Conservation (phyloP, 768 basidiomycete genomes). For the Podaxis carcinomalis region DNA sequence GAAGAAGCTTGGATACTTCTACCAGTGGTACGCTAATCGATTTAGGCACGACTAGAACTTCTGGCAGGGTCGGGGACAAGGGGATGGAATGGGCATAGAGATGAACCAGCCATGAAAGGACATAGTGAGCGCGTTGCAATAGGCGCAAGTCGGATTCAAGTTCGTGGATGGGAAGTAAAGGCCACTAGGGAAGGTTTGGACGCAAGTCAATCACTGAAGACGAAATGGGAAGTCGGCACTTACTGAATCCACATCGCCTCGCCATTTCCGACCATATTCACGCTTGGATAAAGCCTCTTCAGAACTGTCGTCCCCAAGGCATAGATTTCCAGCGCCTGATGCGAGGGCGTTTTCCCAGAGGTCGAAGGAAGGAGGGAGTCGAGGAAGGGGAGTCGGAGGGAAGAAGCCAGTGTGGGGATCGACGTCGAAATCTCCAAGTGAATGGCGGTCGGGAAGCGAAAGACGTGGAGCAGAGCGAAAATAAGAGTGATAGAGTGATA, state of each 20-base stretch:
- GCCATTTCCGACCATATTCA: slow-evolving; percentile 62
- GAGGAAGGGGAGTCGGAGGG: slow-evolving; percentile 59
- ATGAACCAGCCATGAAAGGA: slow-evolving; percentile 85
- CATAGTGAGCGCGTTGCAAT: slow-evolving; percentile 82
- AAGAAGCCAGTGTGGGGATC: slow-evolving; percentile 78
- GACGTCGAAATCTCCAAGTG: slow-evolving; percentile 50
- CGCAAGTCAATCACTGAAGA: neutral
- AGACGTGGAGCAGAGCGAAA: slow-evolving; percentile 29
- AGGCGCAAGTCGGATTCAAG: slow-evolving; percentile 53
- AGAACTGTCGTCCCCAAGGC: slow-evolving; percentile 52
- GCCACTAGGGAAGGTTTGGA: slow-evolving; percentile 48
- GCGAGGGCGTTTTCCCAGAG: slow-evolving; percentile 71
- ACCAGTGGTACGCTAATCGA: slow-evolving; percentile 77
- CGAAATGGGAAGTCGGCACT: slow-evolving; percentile 24
- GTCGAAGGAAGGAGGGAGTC: slow-evolving; percentile 46
- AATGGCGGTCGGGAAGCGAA: slow-evolving; percentile 26
- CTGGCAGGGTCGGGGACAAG: slow-evolving; percentile 24
- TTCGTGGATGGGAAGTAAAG: slow-evolving; percentile 52
- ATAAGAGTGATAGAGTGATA: slow-evolving; percentile 43
- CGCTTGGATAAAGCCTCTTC: slow-evolving; percentile 45
- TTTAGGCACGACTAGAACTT: slow-evolving; percentile 59
- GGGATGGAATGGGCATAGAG: slow-evolving; percentile 87
- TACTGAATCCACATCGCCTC: slow-evolving; percentile 57
- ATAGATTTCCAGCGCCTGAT: slow-evolving; percentile 48
- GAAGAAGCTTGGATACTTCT: slow-evolving; percentile 66